Evolutionary conservation across 2,329 filamentous ascomycete genomes (phyloP).

Genomic region (Trichoderma harzianum): DNA sequence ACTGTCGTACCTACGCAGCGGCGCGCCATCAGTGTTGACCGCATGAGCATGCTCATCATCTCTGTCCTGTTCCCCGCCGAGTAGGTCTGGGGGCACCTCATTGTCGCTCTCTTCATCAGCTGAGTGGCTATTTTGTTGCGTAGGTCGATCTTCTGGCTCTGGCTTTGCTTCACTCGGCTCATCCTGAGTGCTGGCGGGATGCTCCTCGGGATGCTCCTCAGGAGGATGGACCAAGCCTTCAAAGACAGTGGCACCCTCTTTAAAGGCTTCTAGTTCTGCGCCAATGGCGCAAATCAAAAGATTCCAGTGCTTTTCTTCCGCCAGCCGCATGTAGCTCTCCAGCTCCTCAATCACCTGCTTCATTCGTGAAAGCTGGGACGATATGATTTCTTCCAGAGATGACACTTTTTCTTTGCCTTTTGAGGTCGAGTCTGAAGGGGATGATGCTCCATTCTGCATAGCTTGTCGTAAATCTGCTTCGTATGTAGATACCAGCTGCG

Average conservation of each 20-base stretch:
- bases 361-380: constrained; percentile 54
- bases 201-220: neutral
- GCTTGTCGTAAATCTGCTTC: constrained; percentile 59
- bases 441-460: constrained; percentile 39
- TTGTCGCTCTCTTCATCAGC: constrained; percentile 24
- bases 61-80: constrained; percentile 34
- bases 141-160: neutral
- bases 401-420: constrained; percentile 32
- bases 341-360: constrained; percentile 53
- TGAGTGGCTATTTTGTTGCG: neutral
- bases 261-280: constrained; percentile 67
- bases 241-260: constrained; percentile 58
- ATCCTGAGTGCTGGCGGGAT: neutral
- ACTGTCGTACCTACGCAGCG: constrained; percentile 32
- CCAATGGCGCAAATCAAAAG: constrained; percentile 72
- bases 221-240: constrained; percentile 19
- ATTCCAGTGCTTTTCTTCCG: constrained; percentile 66
- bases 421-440: constrained; percentile 17
- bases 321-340: constrained; percentile 50
- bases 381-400: constrained; percentile 39
- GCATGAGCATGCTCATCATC: constrained; percentile 20
- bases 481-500: constrained; percentile 59
- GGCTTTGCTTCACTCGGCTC: neutral
- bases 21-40: constrained; percentile 19
- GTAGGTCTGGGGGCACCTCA: constrained; percentile 23